Base-by-base conservation (phyloP, 176 grass and related monocot species). In the Urochloa ruziziensis region DNA sequence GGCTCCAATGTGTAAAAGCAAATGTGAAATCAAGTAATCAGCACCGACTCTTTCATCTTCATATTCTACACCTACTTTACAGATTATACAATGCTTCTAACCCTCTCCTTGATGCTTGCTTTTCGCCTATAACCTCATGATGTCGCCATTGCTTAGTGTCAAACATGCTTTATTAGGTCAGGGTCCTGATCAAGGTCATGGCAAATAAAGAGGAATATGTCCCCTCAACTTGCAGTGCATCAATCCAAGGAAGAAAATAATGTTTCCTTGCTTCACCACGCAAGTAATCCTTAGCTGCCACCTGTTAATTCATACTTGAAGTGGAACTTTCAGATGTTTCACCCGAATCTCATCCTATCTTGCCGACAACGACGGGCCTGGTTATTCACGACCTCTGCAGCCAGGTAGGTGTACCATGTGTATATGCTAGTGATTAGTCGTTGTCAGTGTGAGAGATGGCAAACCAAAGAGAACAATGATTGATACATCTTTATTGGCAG, bases 271-370 rank as follows among this genome's bases (percentile, higher is more conserved):
- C 60, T 81, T 67, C 70, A 36, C 68, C 47, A 75, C 62, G 78
- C 78, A 82, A 82, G 85, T 75, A 75, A 87, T 66, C 60, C 48
- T 6, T 23, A 23, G 10, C 49, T 27, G 59, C 59, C 70, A 87
- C 66, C 37, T 82, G 78, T 68, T 74, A 86, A 21, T 74, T 74
- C 23, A 18, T 80, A 80, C 46, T 74, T 36, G 34, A 70, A 75
- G 59, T 47, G 61, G 58, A 19, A 27, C 27, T 82, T 33, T 81
- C 61, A 87, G 47, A 68, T 59, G 70, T 87, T 87, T 82, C 70
- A 57, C 70, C 85, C 62, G 68, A 67, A 87, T 87, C 78, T 67
- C 73, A 87, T 75, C 85, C 78, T 27, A 75, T 87, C 78, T 82
- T 15, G 18, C 29, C 58, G 61, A 80, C 19, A 66, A 56, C 57